Percentiles rank a stretch among this genome's conserved stretches.
These are phyloP conservation scores for Gnomoniopsis sp. DNA, from an alignment of 2,329 filamentous ascomycete species.

Conservation along the genomic window DNA sequence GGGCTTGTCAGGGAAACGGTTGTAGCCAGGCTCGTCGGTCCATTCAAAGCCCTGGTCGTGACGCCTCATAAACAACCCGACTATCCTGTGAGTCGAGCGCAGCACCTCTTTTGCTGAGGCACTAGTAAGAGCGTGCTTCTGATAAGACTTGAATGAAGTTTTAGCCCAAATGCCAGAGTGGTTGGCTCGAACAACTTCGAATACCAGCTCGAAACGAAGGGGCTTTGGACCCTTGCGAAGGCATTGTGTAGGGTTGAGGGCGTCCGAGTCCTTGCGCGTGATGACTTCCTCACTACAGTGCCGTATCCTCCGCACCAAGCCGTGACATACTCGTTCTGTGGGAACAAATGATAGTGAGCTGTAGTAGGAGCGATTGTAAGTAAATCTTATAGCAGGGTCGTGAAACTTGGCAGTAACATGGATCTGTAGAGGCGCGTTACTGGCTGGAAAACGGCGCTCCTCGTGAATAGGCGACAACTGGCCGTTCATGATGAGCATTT, in stretches of 20 bases:
- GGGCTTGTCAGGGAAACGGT: conserved; percentile 32
- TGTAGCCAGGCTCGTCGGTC: conserved; percentile 40
- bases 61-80: conserved; percentile 47
- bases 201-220: conserved; percentile 46
- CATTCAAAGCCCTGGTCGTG: conserved; percentile 50
- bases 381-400: conserved; percentile 37
- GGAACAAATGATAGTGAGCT: conserved; percentile 41
- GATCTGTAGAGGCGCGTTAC: conserved; percentile 24
- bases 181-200: conserved; percentile 40
- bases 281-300: conserved; percentile 52
- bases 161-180: conserved; percentile 37
- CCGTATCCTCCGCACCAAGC: conserved; percentile 46
- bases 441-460: neutral
- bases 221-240: conserved; percentile 32
- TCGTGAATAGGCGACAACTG: conserved; percentile 14
- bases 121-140: conserved; percentile 42
- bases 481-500: neutral
- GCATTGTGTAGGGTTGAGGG: conserved; percentile 34
- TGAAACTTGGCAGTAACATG: conserved; percentile 44
- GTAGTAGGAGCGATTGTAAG: conserved; percentile 44
- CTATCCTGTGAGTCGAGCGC: conserved; percentile 45
- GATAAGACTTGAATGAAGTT: conserved; percentile 46
- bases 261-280: conserved; percentile 47
- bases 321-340: conserved; percentile 45
- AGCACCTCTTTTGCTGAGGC: conserved; percentile 44